Conservation (phyloP, 2,329 filamentous ascomycete species). For the Dothistroma pini region DNA sequence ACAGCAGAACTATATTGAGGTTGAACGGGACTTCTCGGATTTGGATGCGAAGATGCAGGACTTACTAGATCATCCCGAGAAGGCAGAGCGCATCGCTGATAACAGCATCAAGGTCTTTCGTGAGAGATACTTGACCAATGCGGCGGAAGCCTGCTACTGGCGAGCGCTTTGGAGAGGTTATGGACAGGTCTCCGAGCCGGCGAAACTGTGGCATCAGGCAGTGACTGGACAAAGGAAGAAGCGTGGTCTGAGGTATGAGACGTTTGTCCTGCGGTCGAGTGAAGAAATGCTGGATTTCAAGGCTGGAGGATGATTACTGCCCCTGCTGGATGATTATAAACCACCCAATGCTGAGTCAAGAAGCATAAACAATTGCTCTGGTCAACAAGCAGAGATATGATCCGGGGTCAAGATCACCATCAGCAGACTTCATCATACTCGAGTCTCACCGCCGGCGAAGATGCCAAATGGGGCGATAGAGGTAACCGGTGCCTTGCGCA, state of each 20-base stretch:
- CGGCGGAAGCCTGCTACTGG: slow-evolving; percentile 31
- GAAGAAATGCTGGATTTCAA: slow-evolving; percentile 23
- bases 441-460: neutral
- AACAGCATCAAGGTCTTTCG: slow-evolving; percentile 29
- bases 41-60: slow-evolving; percentile 22
- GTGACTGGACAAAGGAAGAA: slow-evolving; percentile 7
- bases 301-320: neutral
- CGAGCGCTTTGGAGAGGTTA: slow-evolving; percentile 20
- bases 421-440: neutral
- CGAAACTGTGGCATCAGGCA: slow-evolving; percentile 14
- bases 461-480: neutral
- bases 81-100: slow-evolving; percentile 27
- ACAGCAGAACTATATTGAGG: slow-evolving; percentile 27
- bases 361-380: neutral
- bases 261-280: slow-evolving; percentile 19
- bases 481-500: too few relatives aligned
- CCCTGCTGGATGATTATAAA: neutral
- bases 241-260: slow-evolving; percentile 23
- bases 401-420: neutral
- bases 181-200: slow-evolving; percentile 15
- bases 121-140: slow-evolving; percentile 31
- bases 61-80: slow-evolving; percentile 18
- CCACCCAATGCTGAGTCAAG: neutral
- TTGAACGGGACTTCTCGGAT: slow-evolving; percentile 26
- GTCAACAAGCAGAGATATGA: neutral